phyloP scores from a whole-genome alignment of 2,329 filamentous ascomycete species.

The Sarocladium oryzae region DNA sequence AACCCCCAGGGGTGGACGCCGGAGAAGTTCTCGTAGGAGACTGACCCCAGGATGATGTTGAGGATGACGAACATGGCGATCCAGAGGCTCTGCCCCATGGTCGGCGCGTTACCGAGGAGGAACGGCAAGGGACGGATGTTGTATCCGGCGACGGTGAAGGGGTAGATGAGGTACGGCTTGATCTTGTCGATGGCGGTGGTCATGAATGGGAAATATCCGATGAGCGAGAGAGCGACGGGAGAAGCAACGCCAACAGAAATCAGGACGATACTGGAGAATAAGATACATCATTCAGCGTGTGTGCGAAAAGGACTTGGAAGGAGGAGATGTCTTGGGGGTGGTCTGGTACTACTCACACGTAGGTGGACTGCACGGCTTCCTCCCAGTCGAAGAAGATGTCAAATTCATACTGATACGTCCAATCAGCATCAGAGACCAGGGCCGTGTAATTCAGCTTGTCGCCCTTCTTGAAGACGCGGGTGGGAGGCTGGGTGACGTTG shows the following conservation, averaged over 20 bases:
- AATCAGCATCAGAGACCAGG: not conserved
- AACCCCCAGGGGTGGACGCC: slow-evolving; percentile 63
- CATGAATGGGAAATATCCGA: not conserved
- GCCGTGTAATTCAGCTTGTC: slow-evolving; percentile 1
- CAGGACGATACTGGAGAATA: slow-evolving; percentile 3
- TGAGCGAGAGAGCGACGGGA: not conserved
- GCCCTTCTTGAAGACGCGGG: not conserved
- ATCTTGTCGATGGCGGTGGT: not conserved
- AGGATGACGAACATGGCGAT: slow-evolving; percentile 32
- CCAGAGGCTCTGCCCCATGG: slow-evolving; percentile 36
- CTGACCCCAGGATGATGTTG: slow-evolving; percentile 27
- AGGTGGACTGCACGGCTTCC: not conserved
- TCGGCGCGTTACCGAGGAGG: slow-evolving; percentile 26
- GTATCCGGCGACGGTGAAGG: not conserved
- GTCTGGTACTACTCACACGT: slow-evolving; percentile 2
- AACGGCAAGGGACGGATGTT: slow-evolving; percentile 4
- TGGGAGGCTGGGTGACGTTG: not conserved
- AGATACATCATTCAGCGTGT: not conserved
- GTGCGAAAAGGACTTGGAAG: not conserved
- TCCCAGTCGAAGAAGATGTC: not conserved
- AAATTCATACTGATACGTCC: not conserved
- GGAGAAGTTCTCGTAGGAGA: slow-evolving; percentile 23
- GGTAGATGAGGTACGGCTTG: slow-evolving; percentile 14
- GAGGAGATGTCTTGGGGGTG: too few relatives aligned
- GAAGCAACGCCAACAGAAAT: not conserved